A percentile compares a stretch with the other conserved stretches of the same genome.
phyloP scores from a whole-genome alignment of 1,284 basidiomycete genomes.

The Wallemia mellicola region DNA sequence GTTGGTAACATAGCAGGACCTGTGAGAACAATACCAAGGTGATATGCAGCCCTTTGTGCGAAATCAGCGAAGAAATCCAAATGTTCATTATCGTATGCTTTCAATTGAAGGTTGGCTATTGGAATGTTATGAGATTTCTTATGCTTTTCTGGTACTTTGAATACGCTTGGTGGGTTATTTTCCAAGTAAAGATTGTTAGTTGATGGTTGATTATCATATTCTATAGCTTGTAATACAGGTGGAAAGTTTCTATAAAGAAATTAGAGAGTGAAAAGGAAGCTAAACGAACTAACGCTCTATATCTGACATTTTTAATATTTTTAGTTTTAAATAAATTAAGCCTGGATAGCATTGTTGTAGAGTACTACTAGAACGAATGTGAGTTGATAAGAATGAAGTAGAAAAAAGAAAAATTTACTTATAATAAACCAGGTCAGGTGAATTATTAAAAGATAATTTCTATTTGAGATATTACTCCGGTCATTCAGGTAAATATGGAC shows the following conservation, averaged over 20 bases:
- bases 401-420: no score
- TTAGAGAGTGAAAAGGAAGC: no score
- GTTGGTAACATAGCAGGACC: constrained; percentile 40
- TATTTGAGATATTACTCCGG: constrained; percentile 33
- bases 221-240: not conserved
- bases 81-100: constrained; percentile 32
- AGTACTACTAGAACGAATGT: no score
- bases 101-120: constrained; percentile 54
- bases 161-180: not conserved
- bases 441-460: no score
- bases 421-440: not conserved
- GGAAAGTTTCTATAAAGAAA: not conserved
- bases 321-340: no score
- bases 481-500: constrained; percentile 80
- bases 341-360: no score
- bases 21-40: constrained; percentile 53
- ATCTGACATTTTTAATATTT: no score
- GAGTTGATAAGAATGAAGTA: no score
- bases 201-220: not conserved
- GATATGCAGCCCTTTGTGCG: constrained; percentile 47
- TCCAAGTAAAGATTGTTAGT: not conserved
- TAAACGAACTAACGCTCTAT: no score
- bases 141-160: constrained; percentile 5
- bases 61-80: constrained; percentile 65
- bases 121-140: constrained; percentile 34